Evolutionary conservation across 108 stramenopile genomes (phyloP), one percentile per base, ranked within the genome.

Genomic region (Cyclotella sp.): DNA sequence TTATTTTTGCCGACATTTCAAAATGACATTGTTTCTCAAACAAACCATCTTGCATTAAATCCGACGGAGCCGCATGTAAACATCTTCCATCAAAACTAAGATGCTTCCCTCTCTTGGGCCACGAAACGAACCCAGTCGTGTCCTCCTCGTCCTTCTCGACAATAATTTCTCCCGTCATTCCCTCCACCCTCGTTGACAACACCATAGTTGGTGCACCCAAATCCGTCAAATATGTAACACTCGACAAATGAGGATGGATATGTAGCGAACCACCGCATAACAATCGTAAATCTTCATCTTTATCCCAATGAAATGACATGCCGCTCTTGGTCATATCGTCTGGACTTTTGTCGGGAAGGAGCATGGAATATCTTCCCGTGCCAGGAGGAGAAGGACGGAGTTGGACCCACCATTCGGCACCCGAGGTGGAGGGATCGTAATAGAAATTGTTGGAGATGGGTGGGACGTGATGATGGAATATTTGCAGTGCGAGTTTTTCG

Each of bases 391-490:
- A 89, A 12, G 91, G 93, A 49, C 91, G 85, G 27, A 94, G 73
- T 67, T 94, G 93, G 8, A 90, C 88, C 93, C 93, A 94, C 91
- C 91, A 94, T 76, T 94, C 93, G 24, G 91, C 91, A 10, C 93
- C 93, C 8, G 87, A 88, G 14, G 72, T 84, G 63, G 21, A 21
- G 14, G 45, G 42, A 53, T 86, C 85, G 75, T 76, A 83, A 15
- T 43, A 51, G 40, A 29, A 77, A 29, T 63, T 44, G 13, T 78
- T 62, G 19, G 55, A 49, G 14, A 40, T 55, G 9, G 49, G 27
- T 11, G 81, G 81, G 11, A 88, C 87, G 49, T 94, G 93, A 45
- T 84, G 80, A 43, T 87, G 78, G 82, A 94, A 94, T 19, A 94
- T 70, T 72, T 94, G 85, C 45, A 88, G 18, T 14, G 93, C 91